Evolutionary conservation across 2,329 filamentous ascomycete genomes (phyloP).

Genomic region (Talaromyces verruculosus): DNA sequence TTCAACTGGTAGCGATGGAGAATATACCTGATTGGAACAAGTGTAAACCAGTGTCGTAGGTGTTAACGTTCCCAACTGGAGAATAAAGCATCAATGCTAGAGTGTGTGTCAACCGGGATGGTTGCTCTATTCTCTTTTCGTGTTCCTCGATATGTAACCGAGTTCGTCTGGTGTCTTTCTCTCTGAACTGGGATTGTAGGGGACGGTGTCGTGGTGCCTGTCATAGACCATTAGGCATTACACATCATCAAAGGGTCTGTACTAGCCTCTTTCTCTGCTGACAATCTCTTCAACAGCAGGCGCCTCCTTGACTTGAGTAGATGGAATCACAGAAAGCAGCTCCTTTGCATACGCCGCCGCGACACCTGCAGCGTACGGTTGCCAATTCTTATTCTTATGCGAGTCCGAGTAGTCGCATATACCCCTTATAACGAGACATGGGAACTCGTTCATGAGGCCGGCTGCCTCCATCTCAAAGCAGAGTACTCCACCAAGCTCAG

Average conservation of each 20-base stretch:
- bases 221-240: background rate
- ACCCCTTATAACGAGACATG: constrained; percentile 12
- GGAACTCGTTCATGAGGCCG: constrained; percentile 8
- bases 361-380: background rate
- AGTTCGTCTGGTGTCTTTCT: background rate
- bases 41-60: background rate
- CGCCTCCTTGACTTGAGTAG: background rate
- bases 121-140: background rate
- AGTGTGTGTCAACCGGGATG: background rate
- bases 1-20: background rate
- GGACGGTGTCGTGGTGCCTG: background rate
- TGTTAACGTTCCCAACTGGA: background rate
- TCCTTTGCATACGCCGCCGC: constrained; percentile 10
- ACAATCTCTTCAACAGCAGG: background rate
- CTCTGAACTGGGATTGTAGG: background rate
- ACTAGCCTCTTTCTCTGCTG: background rate
- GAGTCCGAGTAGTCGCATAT: constrained; percentile 17
- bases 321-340: background rate
- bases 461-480: constrained; percentile 16
- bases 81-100: background rate
- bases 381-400: constrained; percentile 15
- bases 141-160: background rate
- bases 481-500: background rate
- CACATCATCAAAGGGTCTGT: background rate
- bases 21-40: too few relatives aligned